Percentiles rank a stretch among this genome's conserved stretches.
Evolutionary conservation across 1,284 basidiomycete genomes (phyloP).

Genomic region (Violaceomyces palustris): DNA sequence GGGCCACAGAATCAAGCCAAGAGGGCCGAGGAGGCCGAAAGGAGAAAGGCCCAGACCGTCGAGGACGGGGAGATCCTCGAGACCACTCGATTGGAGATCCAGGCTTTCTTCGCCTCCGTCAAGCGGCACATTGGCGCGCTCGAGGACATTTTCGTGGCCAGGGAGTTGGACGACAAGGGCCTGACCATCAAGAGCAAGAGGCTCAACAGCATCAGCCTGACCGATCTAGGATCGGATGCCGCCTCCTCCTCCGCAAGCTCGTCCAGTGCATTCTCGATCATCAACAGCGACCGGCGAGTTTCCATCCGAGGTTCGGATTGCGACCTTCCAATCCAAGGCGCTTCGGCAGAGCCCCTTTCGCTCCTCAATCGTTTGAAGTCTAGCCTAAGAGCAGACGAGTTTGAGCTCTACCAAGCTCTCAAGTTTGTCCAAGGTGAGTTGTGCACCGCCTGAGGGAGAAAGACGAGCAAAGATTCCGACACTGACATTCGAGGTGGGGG

Average conservation of each 20-base stretch:
- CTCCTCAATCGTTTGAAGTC: constrained; percentile 22
- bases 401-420: constrained; percentile 39
- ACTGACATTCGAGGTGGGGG: too few relatives aligned
- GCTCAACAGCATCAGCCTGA: too few relatives aligned
- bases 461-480: too few relatives aligned
- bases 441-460: too few relatives aligned
- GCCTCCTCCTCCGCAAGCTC: too few relatives aligned
- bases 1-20: neutral
- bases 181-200: constrained; percentile 30
- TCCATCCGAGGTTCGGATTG: neutral
- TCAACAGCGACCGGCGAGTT: too few relatives aligned
- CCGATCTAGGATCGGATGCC: too few relatives aligned
- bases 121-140: constrained; percentile 27
- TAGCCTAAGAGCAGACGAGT: constrained; percentile 32
- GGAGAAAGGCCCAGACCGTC: neutral
- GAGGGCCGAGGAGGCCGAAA: constrained; percentile 4
- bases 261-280: too few relatives aligned
- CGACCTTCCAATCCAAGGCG: too few relatives aligned
- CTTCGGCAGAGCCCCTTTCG: constrained; percentile 20
- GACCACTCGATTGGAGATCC: constrained; percentile 37
- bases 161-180: constrained; percentile 43
- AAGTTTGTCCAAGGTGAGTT: constrained; percentile 12
- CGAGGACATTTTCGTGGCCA: constrained; percentile 32
- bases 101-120: constrained; percentile 37
- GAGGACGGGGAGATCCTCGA: too few relatives aligned